Conservation (phyloP, 1,284 basidiomycete species). For the Thecaphora frezii region DNA sequence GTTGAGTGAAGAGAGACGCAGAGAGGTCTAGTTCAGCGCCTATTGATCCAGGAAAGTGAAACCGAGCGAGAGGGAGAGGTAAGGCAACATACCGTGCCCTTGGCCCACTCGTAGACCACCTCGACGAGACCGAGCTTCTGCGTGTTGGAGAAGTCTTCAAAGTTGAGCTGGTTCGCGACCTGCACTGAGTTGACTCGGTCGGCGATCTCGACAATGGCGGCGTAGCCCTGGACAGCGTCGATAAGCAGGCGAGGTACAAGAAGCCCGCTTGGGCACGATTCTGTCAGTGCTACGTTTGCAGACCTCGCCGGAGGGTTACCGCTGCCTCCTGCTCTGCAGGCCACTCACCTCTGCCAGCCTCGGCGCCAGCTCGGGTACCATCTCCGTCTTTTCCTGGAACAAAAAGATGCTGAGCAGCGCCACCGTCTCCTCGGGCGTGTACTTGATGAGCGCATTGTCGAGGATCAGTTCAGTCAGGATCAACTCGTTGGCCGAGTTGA, state of each 20-base stretch:
- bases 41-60: not conserved
- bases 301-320: too few species aligned
- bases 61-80: not conserved
- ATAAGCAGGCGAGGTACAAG: too few species aligned
- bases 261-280: too few species aligned
- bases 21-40: too few species aligned
- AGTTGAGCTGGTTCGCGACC: conserved; percentile 67
- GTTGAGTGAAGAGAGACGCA: not conserved
- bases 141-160: conserved; percentile 40
- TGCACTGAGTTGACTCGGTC: conserved; percentile 80
- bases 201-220: conserved; percentile 76
- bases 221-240: conserved; percentile 73
- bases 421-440: conserved; percentile 94
- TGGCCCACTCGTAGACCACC: conserved; percentile 98
- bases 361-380: conserved; percentile 76
- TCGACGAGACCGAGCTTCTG: conserved; percentile 73
- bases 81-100: conserved; percentile 76
- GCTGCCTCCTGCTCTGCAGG: not conserved
- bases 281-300: too few species aligned
- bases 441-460: conserved; percentile 86
- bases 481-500: conserved; percentile 86
- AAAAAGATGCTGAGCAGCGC: conserved; percentile 93
- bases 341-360: conserved; percentile 68
- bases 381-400: conserved; percentile 94
- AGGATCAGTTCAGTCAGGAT: conserved; percentile 94